phyloP scores from a whole-genome alignment of 305 asterid genomes.

The Withania somnifera region DNA sequence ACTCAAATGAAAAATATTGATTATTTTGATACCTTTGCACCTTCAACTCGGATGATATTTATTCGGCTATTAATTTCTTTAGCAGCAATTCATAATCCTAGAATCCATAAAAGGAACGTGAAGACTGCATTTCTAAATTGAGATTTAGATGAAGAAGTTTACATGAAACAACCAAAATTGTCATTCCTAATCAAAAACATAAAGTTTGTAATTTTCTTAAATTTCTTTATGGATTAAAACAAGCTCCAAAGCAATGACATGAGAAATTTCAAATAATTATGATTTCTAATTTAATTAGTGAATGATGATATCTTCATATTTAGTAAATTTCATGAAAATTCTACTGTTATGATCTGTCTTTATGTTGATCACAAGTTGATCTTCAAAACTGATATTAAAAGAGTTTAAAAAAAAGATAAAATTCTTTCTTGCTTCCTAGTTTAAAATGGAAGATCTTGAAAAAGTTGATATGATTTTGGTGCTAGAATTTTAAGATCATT shows the following conservation, averaged over 20 bases:
- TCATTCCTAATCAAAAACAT: neutral
- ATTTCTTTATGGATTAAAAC: neutral
- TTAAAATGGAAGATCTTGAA: too few relatives aligned
- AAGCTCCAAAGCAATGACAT: neutral
- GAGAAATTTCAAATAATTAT: neutral
- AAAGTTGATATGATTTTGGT: too few relatives aligned
- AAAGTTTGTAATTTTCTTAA: neutral
- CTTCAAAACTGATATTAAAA: neutral
- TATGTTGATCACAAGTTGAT: constrained; percentile 4
- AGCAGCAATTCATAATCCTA: neutral
- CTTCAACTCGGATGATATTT: neutral
- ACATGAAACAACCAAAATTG: neutral
- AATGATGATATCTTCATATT: neutral
- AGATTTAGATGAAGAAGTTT: too few relatives aligned
- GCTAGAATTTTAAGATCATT: neutral
- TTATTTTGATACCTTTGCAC: neutral
- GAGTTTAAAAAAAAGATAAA: neutral
- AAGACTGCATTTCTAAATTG: neutral
- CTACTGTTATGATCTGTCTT: neutral
- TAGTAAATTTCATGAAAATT: neutral
- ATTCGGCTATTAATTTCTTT: neutral
- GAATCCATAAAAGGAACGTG: neutral
- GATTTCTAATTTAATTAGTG: too few relatives aligned
- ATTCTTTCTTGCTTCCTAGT: too few relatives aligned
- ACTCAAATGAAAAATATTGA: neutral